phyloP scores from a whole-genome alignment of 2,329 filamentous ascomycete species.

The Ophiostoma sp. region DNA sequence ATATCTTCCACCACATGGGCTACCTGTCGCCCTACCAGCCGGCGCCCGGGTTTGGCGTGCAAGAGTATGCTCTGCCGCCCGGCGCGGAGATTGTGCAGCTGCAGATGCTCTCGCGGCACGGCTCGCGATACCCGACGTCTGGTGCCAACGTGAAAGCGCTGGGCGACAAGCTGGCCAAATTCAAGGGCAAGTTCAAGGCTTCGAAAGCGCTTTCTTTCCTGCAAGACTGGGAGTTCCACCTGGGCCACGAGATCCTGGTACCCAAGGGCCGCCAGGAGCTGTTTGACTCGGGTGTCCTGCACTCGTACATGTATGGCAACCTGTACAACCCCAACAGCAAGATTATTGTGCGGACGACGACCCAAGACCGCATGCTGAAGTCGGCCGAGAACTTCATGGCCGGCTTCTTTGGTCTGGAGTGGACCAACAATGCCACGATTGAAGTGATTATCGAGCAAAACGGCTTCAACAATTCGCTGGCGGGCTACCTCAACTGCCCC shows the following conservation, averaged over 20 bases:
- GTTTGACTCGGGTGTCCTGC: slow-evolving; percentile 68
- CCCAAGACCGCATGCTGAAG: slow-evolving; percentile 75
- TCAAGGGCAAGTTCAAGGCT: slow-evolving; percentile 54
- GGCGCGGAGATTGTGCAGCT: slow-evolving; percentile 70
- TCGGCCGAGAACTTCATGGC: slow-evolving; percentile 76
- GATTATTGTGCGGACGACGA: slow-evolving; percentile 72
- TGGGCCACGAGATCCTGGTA: slow-evolving; percentile 71
- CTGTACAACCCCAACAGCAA: slow-evolving; percentile 72
- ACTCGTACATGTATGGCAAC: slow-evolving; percentile 71
- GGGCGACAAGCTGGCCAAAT: slow-evolving; percentile 58
- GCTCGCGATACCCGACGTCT: slow-evolving; percentile 69
- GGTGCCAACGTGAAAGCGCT: slow-evolving; percentile 56
- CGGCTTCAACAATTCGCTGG: slow-evolving; percentile 69
- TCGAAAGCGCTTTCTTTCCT: slow-evolving; percentile 64
- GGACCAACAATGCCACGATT: slow-evolving; percentile 71
- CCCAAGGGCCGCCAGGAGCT: slow-evolving; percentile 72
- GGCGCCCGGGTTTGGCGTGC: slow-evolving; percentile 70
- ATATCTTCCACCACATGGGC: slow-evolving; percentile 70
- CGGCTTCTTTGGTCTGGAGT: slow-evolving; percentile 75
- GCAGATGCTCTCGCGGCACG: slow-evolving; percentile 72
- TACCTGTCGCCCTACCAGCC: slow-evolving; percentile 69
- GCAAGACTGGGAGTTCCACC: slow-evolving; percentile 66
- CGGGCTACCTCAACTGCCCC: slow-evolving; percentile 66
- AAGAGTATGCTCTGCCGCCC: slow-evolving; percentile 67
- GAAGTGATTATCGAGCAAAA: slow-evolving; percentile 67